Evolutionary conservation across 805 yeast genomes (phyloP), one percentile per base, ranked within the genome.

Genomic region (Suhomyces canberraensis): DNA sequence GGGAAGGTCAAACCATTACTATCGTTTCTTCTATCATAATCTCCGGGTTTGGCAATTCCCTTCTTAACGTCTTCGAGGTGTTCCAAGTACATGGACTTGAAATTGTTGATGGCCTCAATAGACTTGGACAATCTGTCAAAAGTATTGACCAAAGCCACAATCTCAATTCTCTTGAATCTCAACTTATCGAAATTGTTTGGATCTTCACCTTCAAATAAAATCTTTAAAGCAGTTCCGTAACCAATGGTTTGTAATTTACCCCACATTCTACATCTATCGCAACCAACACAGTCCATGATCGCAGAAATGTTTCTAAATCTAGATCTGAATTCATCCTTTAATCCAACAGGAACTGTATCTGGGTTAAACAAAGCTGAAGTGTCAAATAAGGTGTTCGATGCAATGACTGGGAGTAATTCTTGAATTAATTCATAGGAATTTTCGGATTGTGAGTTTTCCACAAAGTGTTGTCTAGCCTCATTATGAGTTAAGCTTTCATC

Each of bases 211-310:
- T 91, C 98, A 58, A 93, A 88, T 41, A 93, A 67, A 16, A 91
- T 76, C 59, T 93, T 93, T 53, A 93, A 74, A 1, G 96, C 95
- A 7, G 99, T 93, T 14, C 97, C 99, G 60, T 93, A 93, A 15
- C 99, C 99, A 11, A 93, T 87, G 2, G 95, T 88, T 66, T 93
- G 98, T 20, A 93, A 77, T 61, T 93, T 93, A 8, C 98, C 98
- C 99, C 99, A 93, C 62, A 93, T 70, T 52, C 97, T 77, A 61
- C 99, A 93, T 56, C 97, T 75, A 58, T 93, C 98, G 68, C 99
- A 93, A 25, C 96, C 97, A 27, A 93, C 98, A 66, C 99, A 93
- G 60, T 91, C 96, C 97, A 93, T 93, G 29, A 93, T 79, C 34
- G 86, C 82, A 15, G 95, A 81, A 16, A 93, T 95, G 56, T 93